Percentiles rank a stretch among this genome's conserved stretches.
Evolutionary conservation across 2,329 filamentous ascomycete species (phyloP).

Genomic region (Penicillium sp.): DNA sequence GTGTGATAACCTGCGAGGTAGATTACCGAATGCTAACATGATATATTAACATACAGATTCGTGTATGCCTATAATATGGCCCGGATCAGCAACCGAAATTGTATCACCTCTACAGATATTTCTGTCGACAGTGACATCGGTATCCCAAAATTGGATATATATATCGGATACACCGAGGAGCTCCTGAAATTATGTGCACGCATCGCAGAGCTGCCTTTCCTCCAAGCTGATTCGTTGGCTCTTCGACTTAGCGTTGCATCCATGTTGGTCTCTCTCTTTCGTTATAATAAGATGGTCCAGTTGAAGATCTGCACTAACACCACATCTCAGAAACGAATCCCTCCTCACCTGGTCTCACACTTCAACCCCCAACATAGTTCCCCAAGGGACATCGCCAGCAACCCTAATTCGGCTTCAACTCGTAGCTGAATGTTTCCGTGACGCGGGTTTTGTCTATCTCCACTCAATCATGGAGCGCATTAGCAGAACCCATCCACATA

Average conservation of each 20-base stretch:
- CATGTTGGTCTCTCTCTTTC: constrained; percentile 24
- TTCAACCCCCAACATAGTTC: constrained; percentile 30
- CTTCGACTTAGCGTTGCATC: constrained; percentile 26
- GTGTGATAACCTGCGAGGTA: background rate
- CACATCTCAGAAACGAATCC: constrained; percentile 27
- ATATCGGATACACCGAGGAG: constrained; percentile 39
- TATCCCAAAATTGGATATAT: constrained; percentile 35
- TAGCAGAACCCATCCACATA: constrained; percentile 4
- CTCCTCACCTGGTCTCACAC: constrained; percentile 33
- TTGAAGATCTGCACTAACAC: background rate
- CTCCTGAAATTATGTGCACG: constrained; percentile 34
- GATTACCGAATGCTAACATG: background rate
- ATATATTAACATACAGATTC: constrained; percentile 26
- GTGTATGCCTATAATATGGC: constrained; percentile 36
- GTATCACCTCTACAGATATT: constrained; percentile 14
- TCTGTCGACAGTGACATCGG: constrained; percentile 23
- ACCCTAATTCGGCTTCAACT: constrained; percentile 32
- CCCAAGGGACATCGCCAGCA: constrained; percentile 27
- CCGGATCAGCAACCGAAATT: constrained; percentile 32
- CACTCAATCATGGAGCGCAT: constrained; percentile 36
- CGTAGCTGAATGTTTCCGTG: constrained; percentile 39
- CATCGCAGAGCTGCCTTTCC: constrained; percentile 31
- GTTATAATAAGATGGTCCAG: background rate
- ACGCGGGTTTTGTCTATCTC: constrained; percentile 37
- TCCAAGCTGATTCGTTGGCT: constrained; percentile 21